These are phyloP conservation scores for Cladosporium sp. DNA, from an alignment of 2,329 filamentous ascomycete species.

Conservation along the genomic window DNA sequence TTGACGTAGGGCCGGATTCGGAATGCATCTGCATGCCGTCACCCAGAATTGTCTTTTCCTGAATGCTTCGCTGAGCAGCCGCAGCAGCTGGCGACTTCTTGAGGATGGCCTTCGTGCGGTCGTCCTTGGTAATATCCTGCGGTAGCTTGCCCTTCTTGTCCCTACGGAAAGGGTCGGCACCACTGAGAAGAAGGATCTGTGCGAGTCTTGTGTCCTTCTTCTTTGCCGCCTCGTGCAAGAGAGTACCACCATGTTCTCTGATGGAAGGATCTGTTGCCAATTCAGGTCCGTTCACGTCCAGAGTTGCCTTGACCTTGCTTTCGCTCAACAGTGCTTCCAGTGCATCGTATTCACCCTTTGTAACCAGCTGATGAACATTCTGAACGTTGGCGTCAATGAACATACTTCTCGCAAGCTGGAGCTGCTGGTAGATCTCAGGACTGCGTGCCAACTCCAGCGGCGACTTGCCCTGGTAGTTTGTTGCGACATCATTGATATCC, in stretches of 20 bases:
- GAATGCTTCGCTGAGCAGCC: slow-evolving; percentile 89
- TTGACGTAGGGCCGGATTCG: slow-evolving; percentile 65
- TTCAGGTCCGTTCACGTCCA: slow-evolving; percentile 92
- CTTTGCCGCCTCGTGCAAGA: slow-evolving; percentile 90
- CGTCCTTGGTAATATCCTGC: slow-evolving; percentile 95
- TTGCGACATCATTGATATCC: slow-evolving; percentile 82
- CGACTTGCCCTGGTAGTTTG: slow-evolving; percentile 81
- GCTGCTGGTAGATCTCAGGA: slow-evolving; percentile 91
- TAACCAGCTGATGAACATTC: slow-evolving; percentile 79
- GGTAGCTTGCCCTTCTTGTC: slow-evolving; percentile 95
- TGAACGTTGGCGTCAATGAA: slow-evolving; percentile 86
- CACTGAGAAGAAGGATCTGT: slow-evolving; percentile 86
- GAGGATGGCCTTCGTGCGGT: slow-evolving; percentile 80
- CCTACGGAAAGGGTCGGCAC: slow-evolving; percentile 91
- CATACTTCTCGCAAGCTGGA: slow-evolving; percentile 85
- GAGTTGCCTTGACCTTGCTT: slow-evolving; percentile 76
- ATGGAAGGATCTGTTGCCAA: slow-evolving; percentile 80
- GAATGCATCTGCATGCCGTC: slow-evolving; percentile 56
- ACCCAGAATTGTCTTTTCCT: slow-evolving; percentile 93
- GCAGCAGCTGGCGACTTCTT: slow-evolving; percentile 94
- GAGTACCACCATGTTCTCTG: slow-evolving; percentile 79
- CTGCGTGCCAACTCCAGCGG: slow-evolving; percentile 87
- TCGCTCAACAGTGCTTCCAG: slow-evolving; percentile 83
- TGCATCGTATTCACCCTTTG: slow-evolving; percentile 70
- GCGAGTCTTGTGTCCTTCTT: slow-evolving; percentile 85